Evolutionary conservation across 306 rosid species (phyloP).

Genomic region (Fragaria nilgerrensis): DNA sequence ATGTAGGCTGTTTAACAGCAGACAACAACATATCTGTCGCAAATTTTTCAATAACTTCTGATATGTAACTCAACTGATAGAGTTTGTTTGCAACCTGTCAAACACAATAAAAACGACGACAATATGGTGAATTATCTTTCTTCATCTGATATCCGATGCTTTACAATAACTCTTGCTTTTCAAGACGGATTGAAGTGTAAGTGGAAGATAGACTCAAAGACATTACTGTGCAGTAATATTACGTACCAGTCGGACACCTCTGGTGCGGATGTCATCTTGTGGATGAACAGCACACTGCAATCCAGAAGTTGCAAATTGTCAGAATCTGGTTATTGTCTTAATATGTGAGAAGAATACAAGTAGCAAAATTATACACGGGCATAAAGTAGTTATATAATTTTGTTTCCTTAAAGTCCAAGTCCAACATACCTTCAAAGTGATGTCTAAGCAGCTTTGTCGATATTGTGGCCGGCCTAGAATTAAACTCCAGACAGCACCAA

Average conservation of each 20-base stretch:
- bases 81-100: constrained; percentile 94
- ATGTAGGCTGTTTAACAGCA: constrained; percentile 50
- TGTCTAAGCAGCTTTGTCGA: constrained; percentile 78
- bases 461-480: constrained; percentile 85
- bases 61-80: constrained; percentile 72
- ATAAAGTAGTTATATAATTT: neutral
- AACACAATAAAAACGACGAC: constrained; percentile 16
- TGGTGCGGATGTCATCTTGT: constrained; percentile 95
- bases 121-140: neutral
- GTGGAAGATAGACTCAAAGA: constrained; percentile 3
- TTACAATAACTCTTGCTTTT: constrained; percentile 4
- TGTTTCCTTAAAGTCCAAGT: constrained; percentile 6
- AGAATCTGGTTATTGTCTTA: neutral
- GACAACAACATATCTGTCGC: constrained; percentile 75
- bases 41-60: constrained; percentile 73
- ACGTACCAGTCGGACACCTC: constrained; percentile 95
- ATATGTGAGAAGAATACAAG: constrained; percentile 15
- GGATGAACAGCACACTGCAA: constrained; percentile 91
- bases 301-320: constrained; percentile 6
- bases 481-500: constrained; percentile 96
- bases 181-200: constrained; percentile 4
- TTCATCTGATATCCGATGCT: neutral
- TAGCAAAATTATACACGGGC: neutral
- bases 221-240: constrained; percentile 6
- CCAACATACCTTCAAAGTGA: constrained; percentile 73